A percentile compares a stretch with the other conserved stretches of the same genome.
These are phyloP conservation scores for Fusarium sp. DNA, from an alignment of 2,329 filamentous ascomycete species.

Conservation along the genomic window DNA sequence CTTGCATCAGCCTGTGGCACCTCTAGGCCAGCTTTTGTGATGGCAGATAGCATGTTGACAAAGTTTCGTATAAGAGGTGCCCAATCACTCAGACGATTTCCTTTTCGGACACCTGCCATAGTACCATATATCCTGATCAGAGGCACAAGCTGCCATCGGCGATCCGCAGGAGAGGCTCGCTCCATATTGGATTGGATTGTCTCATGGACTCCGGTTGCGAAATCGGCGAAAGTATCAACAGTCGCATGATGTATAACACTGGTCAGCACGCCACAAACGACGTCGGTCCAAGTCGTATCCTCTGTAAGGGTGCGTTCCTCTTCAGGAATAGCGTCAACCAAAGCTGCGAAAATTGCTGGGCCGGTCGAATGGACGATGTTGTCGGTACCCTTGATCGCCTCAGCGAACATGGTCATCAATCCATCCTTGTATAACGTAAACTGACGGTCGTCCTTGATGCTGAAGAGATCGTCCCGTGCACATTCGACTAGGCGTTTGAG, in stretches of 20 bases:
- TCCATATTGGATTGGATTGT: conserved; percentile 54
- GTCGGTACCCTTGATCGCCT: conserved; percentile 76
- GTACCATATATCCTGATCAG: conserved; percentile 72
- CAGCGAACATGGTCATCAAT: conserved; percentile 90
- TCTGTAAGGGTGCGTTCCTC: conserved; percentile 61
- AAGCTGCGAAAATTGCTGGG: conserved; percentile 61
- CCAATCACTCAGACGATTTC: conserved; percentile 80
- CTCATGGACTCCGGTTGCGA: conserved; percentile 71
- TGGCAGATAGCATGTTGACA: conserved; percentile 61
- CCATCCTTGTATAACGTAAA: conserved; percentile 82
- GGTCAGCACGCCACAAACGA: conserved; percentile 80
- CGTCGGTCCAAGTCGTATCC: conserved; percentile 66
- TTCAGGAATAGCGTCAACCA: conserved; percentile 63
- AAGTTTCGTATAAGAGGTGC: conserved; percentile 67
- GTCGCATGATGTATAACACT: conserved; percentile 86
- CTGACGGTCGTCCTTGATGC: conserved; percentile 63
- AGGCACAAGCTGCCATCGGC: conserved; percentile 57
- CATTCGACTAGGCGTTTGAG: conserved; percentile 77
- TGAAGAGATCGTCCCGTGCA: conserved; percentile 74
- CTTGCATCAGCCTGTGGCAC: conserved; percentile 52
- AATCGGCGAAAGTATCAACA: conserved; percentile 75
- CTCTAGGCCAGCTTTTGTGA: conserved; percentile 55
- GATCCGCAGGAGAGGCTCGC: conserved; percentile 40
- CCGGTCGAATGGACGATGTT: conserved; percentile 69
- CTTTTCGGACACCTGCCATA: conserved; percentile 82